These are phyloP conservation scores for Trichoderma sp. DNA, from an alignment of 2,329 filamentous ascomycete genomes.

Conservation along the genomic window DNA sequence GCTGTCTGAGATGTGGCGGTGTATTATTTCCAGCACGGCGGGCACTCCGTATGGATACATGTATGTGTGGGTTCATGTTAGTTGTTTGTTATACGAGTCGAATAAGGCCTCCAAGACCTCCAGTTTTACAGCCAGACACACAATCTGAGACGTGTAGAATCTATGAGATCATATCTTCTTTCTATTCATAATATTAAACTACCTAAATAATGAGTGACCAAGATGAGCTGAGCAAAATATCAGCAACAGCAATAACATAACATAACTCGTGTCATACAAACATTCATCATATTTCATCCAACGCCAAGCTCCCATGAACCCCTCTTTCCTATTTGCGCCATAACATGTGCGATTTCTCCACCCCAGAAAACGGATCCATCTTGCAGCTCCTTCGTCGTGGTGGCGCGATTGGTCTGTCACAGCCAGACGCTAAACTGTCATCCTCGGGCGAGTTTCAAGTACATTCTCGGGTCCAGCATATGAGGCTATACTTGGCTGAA, in stretches of 20 bases:
- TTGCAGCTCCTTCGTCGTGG: neutral
- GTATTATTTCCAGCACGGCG: neutral
- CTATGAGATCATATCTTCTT: neutral
- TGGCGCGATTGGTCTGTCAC: neutral
- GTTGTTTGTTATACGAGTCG: neutral
- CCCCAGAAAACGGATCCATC: neutral
- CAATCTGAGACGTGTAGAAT: neutral
- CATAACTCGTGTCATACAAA: neutral
- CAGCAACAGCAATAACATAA: neutral
- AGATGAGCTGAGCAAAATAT: neutral
- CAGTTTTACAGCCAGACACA: neutral
- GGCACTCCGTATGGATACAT: slow-evolving; percentile 7
- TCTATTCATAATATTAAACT: neutral
- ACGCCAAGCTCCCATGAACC: neutral
- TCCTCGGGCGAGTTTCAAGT: neutral
- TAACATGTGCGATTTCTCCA: neutral
- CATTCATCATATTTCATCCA: neutral
- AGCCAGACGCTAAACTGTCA: neutral
- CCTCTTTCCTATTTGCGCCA: neutral
- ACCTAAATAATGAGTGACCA: neutral
- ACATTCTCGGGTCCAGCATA: neutral
- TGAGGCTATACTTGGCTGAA: neutral
- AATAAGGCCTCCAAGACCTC: neutral
- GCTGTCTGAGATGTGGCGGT: neutral
- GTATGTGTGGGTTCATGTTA: neutral